phyloP scores from a whole-genome alignment of 176 grass and related monocot species.

The Eremochloa ophiuroides region DNA sequence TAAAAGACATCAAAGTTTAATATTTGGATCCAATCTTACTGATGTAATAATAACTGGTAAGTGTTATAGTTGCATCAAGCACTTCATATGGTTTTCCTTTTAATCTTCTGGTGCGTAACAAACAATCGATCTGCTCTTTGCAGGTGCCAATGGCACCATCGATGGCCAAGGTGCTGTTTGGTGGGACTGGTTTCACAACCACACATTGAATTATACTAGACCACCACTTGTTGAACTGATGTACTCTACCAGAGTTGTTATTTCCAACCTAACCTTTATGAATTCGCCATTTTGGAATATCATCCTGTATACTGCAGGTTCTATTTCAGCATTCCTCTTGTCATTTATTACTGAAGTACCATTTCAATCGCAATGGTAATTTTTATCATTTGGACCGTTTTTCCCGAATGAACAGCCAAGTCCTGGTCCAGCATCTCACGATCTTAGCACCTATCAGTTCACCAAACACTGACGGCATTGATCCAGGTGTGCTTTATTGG shows the following conservation, averaged over 20 bases:
- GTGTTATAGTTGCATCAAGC: not conserved
- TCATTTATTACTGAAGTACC: not conserved
- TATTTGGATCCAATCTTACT: slow-evolving; percentile 80
- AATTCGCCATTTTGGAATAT: slow-evolving; percentile 88
- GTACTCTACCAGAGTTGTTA: slow-evolving; percentile 72
- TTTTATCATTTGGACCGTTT: not conserved
- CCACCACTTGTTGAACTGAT: slow-evolving; percentile 80
- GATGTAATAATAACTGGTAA: slow-evolving; percentile 82
- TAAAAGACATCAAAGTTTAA: slow-evolving; percentile 75
- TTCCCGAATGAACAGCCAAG: slow-evolving; percentile 62
- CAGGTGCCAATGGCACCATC: slow-evolving; percentile 77
- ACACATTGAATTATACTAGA: slow-evolving; percentile 75
- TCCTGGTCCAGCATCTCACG: slow-evolving; percentile 70
- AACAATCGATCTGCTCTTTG: not conserved
- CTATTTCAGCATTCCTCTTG: slow-evolving; percentile 8
- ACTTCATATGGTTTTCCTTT: not conserved
- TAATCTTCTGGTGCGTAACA: not conserved
- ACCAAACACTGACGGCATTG: slow-evolving; percentile 83
- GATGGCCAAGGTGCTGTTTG: slow-evolving; percentile 77
- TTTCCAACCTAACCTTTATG: slow-evolving; percentile 73
- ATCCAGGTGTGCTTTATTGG: slow-evolving; percentile 60
- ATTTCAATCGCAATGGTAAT: not conserved
- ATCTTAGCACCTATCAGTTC: slow-evolving; percentile 79
- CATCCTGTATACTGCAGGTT: slow-evolving; percentile 92
- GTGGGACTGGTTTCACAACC: slow-evolving; percentile 83